Evolutionary conservation across 208 protist genomes (phyloP).

Genomic region (Strigomonas oncopelti): DNA sequence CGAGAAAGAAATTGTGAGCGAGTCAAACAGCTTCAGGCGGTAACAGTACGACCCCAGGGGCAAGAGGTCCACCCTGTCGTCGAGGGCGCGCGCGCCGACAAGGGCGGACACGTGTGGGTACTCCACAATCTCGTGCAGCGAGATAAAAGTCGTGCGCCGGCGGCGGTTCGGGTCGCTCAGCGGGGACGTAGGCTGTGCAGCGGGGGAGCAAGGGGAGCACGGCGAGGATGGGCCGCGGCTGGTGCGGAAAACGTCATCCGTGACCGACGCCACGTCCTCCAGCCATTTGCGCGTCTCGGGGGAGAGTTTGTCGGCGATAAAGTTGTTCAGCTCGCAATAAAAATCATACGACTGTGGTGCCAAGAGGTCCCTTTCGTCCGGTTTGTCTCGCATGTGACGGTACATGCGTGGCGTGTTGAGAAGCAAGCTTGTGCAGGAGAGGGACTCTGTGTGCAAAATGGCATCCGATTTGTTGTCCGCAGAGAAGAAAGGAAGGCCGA

Average conservation of each 20-base stretch:
- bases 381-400: constrained; percentile 34
- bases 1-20: constrained; percentile 62
- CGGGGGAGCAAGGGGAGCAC: neutral
- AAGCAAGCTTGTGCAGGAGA: constrained; percentile 29
- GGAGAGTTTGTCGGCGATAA: constrained; percentile 9
- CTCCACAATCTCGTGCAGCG: constrained; percentile 58
- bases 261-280: neutral
- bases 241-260: neutral
- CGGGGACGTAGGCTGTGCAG: neutral
- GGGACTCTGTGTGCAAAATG: constrained; percentile 34
- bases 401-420: constrained; percentile 55
- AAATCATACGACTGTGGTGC: constrained; percentile 51
- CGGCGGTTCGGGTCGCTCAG: neutral
- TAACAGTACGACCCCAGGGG: constrained; percentile 64
- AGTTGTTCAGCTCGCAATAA: constrained; percentile 50
- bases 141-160: neutral
- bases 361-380: constrained; percentile 21
- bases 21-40: constrained; percentile 69
- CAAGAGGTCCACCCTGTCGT: constrained; percentile 45
- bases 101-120: constrained; percentile 51
- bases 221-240: neutral
- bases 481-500: constrained; percentile 64
- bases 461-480: constrained; percentile 56
- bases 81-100: constrained; percentile 50
- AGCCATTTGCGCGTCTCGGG: neutral